Evolutionary conservation across 768 basidiomycete species (phyloP).

Genomic region (Trametopsis cervina): DNA sequence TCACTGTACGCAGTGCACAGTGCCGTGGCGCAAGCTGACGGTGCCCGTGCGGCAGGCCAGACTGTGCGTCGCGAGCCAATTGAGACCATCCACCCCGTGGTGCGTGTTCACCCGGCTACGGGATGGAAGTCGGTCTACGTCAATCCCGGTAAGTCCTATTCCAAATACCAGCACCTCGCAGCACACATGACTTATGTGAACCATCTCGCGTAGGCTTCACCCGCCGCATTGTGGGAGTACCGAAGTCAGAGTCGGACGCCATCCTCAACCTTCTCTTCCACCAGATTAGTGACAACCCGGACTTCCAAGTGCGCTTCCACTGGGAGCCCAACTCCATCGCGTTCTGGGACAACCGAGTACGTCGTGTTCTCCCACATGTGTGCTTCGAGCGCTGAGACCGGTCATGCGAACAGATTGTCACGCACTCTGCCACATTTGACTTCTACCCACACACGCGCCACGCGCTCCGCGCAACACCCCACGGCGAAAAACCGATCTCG

Average conservation of each 20-base stretch:
- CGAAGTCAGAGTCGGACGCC: slow-evolving; percentile 76
- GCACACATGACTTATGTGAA: neutral
- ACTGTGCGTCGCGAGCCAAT: slow-evolving; percentile 63
- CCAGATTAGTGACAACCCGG: slow-evolving; percentile 62
- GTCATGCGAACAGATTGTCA: slow-evolving; percentile 43
- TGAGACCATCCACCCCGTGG: slow-evolving; percentile 71
- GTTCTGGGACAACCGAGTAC: slow-evolving; percentile 82
- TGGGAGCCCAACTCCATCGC: slow-evolving; percentile 75
- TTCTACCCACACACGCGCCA: slow-evolving; percentile 76
- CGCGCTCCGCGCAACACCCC: slow-evolving; percentile 75
- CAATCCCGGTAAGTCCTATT: slow-evolving; percentile 49
- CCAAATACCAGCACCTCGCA: neutral
- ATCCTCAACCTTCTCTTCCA: slow-evolving; percentile 65
- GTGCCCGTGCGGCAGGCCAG: slow-evolving; percentile 59
- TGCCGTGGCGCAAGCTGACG: slow-evolving; percentile 71
- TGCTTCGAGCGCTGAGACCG: neutral
- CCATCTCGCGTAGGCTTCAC: slow-evolving; percentile 49
- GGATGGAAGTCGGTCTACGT: slow-evolving; percentile 83
- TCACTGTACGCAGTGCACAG: slow-evolving; percentile 69
- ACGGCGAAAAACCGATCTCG: slow-evolving; percentile 70
- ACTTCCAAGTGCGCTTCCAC: slow-evolving; percentile 70
- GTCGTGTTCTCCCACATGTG: slow-evolving; percentile 12
- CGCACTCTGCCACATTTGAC: slow-evolving; percentile 77
- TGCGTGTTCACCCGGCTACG: slow-evolving; percentile 79
- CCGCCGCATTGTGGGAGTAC: slow-evolving; percentile 68